Evolutionary conservation across 805 yeast species (phyloP).

Genomic region (Wickerhamomyces queroliae): DNA sequence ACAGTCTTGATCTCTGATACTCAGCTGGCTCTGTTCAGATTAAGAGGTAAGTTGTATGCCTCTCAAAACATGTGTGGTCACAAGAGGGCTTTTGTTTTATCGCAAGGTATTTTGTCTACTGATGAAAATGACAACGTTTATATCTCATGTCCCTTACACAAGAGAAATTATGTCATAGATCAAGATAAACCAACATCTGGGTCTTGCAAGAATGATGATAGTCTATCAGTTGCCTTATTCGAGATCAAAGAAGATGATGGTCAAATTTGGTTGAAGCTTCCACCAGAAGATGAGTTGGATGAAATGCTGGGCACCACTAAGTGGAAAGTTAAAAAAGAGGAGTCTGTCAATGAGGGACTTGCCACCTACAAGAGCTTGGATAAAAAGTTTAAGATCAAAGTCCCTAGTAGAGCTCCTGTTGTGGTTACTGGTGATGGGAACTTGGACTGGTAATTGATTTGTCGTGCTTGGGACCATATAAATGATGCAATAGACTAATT

Average conservation of each 20-base stretch:
- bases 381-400: slow-evolving; percentile 18
- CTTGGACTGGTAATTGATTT: slow-evolving; percentile 17
- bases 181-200: slow-evolving; percentile 20
- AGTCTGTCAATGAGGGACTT: slow-evolving; percentile 11
- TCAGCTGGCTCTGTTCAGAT: slow-evolving; percentile 29
- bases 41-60: slow-evolving; percentile 27
- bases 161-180: slow-evolving; percentile 26
- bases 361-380: slow-evolving; percentile 16
- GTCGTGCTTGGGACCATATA: no score
- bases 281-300: slow-evolving; percentile 28
- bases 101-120: slow-evolving; percentile 28
- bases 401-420: slow-evolving; percentile 15
- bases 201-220: slow-evolving; percentile 24
- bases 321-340: slow-evolving; percentile 27
- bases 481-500: no score
- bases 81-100: slow-evolving; percentile 30
- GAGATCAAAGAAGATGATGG: slow-evolving; percentile 28
- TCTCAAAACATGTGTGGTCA: slow-evolving; percentile 37
- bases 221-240: slow-evolving; percentile 29
- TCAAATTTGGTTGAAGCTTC: slow-evolving; percentile 24
- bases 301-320: slow-evolving; percentile 26
- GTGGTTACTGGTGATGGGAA: slow-evolving; percentile 6
- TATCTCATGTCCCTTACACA: slow-evolving; percentile 32
- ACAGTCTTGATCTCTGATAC: slow-evolving; percentile 29
- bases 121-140: slow-evolving; percentile 26